Conservation (phyloP, 2,329 filamentous ascomycete species). For the Apiospora phragmitis region DNA sequence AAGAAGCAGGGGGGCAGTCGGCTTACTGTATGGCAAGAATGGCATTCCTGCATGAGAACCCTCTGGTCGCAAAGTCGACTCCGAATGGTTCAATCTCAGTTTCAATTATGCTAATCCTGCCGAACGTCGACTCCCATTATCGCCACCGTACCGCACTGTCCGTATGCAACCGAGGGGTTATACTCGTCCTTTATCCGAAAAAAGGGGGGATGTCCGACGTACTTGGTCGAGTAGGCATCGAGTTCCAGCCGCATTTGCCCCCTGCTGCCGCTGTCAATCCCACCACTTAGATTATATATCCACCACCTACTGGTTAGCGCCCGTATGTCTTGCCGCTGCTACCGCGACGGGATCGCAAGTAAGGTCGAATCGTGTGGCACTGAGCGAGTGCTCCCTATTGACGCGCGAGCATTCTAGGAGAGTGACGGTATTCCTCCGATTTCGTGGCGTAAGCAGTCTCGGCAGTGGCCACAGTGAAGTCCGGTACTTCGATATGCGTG, state of each 20-base stretch:
- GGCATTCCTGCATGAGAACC: not conserved
- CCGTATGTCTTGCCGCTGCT: not conserved
- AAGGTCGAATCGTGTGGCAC: not conserved
- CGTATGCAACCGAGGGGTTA: not conserved
- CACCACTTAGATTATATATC: not conserved
- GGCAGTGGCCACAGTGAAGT: not conserved
- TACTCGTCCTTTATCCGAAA: not conserved
- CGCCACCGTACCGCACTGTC: not conserved
- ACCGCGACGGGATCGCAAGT: not conserved
- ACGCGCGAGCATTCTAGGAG: not conserved
- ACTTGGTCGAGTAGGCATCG: not conserved
- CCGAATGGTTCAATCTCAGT: not conserved
- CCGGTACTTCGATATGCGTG: not conserved
- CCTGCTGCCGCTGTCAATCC: not conserved
- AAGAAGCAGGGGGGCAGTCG: not conserved
- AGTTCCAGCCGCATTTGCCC: not conserved
- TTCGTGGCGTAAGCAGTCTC: not conserved
- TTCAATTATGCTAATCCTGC: not conserved
- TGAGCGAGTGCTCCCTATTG: not conserved
- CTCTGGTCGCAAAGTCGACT: too few relatives aligned
- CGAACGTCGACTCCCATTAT: not conserved
- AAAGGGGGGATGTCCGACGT: not conserved
- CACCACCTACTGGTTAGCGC: not conserved
- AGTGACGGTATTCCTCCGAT: not conserved
- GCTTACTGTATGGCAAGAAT: not conserved